phyloP scores from a whole-genome alignment of 345 rosid genomes.

The Leavenworthia alabamica region DNA sequence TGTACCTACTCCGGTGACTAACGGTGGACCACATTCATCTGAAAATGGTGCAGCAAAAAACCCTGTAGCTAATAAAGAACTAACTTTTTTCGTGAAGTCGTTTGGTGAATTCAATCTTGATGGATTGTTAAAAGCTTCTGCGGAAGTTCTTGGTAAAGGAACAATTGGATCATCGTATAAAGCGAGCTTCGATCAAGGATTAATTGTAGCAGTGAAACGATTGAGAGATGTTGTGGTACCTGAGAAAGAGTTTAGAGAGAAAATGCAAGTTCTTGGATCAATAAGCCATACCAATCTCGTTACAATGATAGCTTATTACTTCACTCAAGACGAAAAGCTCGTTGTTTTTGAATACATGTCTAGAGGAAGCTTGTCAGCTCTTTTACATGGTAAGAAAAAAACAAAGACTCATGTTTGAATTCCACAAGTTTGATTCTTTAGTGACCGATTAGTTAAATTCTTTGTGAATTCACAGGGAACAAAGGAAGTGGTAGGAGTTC shows the following conservation, averaged over 20 bases:
- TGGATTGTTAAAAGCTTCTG: slow-evolving; percentile 80
- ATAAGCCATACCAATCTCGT: slow-evolving; percentile 66
- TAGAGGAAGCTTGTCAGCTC: slow-evolving; percentile 72
- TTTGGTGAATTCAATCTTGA: slow-evolving; percentile 60
- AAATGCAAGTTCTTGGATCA: slow-evolving; percentile 55
- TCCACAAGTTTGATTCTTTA: background rate
- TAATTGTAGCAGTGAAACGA: slow-evolving; percentile 80
- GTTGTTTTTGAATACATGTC: slow-evolving; percentile 59
- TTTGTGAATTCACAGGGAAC: slow-evolving; percentile 43
- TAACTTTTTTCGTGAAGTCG: slow-evolving; percentile 65
- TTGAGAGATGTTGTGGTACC: slow-evolving; percentile 63
- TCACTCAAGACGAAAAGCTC: slow-evolving; percentile 58
- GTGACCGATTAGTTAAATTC: background rate
- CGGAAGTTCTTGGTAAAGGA: slow-evolving; percentile 93
- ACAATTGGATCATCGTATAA: slow-evolving; percentile 82
- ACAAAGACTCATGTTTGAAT: background rate
- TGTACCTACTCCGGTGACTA: slow-evolving; percentile 16
- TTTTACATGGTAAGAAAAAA: slow-evolving; percentile 65
- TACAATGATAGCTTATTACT: slow-evolving; percentile 48
- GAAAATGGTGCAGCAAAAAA: slow-evolving; percentile 26
- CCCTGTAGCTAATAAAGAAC: slow-evolving; percentile 34
- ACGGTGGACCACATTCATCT: slow-evolving; percentile 9
- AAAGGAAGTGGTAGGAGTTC: slow-evolving; percentile 83
- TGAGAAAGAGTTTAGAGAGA: slow-evolving; percentile 68
- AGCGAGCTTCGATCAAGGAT: slow-evolving; percentile 68